Evolutionary conservation across 1,284 basidiomycete species (phyloP), one percentile per base, ranked within the genome.

Genomic region (Paramarasmius palmivorus): DNA sequence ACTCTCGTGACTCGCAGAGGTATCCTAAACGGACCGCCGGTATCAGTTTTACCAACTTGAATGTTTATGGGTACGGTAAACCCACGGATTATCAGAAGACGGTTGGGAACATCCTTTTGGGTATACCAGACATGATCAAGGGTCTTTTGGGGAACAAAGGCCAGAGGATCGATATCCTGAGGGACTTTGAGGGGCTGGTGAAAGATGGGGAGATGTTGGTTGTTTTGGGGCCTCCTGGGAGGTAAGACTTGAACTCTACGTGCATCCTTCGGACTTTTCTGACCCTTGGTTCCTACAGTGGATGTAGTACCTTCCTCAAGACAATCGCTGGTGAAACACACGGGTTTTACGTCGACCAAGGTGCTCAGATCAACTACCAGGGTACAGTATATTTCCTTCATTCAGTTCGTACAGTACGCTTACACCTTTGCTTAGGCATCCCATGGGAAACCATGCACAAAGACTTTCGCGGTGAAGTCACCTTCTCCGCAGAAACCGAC

Each of bases 271-370:
- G 23, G 4, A 35, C 20, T 19, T 14, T 45, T 23, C 4, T 17
- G 10, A 14, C 23, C 19, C 15, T 29, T 44, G 14, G 12, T 17
- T 17, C 26, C n/a, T 26, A 76, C 55, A 69, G 70, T 54, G 80
- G 80, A 10, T 83, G 81, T 63, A 72, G 79, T 4, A 79, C 79
- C 0, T 69, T 83, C 55, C 71, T 83, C 55, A 82, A 83, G 64
- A 73, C 77, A 15, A 73, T 84, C 53, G 71, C 79, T 1, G 77
- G 77, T 41, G 75, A 83, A 61, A 77, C 71, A 50, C 73, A 77
- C 56, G 74, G 74, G 17, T 73, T 75, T 57, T 72, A 64, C 53
- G 61, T 75, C 39, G 66, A 69, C 42, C 72, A 74, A 14, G 63
- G 67, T 2, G 79, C 81, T 10, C 67, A 80, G 17, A 78, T 83